phyloP scores from a whole-genome alignment of 768 basidiomycete species.

The Tremella fuciformis region DNA sequence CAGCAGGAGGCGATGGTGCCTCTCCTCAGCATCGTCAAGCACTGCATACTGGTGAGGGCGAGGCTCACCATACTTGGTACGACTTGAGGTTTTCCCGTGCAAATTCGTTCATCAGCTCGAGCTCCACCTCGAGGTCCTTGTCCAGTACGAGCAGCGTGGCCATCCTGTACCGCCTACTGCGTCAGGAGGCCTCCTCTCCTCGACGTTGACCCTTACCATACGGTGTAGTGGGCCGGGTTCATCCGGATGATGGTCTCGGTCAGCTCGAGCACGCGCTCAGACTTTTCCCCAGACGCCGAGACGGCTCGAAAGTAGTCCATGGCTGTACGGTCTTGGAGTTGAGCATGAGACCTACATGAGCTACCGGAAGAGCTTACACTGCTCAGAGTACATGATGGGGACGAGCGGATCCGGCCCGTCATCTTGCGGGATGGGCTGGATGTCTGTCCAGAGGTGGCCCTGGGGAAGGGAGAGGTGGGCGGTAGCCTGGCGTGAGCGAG shows the following conservation, averaged over 20 bases:
- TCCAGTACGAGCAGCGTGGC: slow-evolving; percentile 71
- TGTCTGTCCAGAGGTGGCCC: slow-evolving; percentile 73
- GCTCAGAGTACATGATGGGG: slow-evolving; percentile 82
- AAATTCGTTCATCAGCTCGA: slow-evolving; percentile 80
- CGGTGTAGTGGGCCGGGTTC: slow-evolving; percentile 96
- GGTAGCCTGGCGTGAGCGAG: slow-evolving; percentile 5
- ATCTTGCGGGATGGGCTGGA: slow-evolving; percentile 74
- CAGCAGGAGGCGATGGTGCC: slow-evolving; percentile 57
- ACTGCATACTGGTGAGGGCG: too few relatives aligned
- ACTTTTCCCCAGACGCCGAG: slow-evolving; percentile 72
- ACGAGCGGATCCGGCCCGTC: slow-evolving; percentile 75
- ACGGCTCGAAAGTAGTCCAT: slow-evolving; percentile 89
- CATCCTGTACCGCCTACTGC: slow-evolving; percentile 86
- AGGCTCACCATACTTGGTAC: slow-evolving; percentile 96
- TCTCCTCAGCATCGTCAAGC: too few relatives aligned
- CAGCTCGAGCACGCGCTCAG: slow-evolving; percentile 72
- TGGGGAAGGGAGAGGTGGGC: slow-evolving; percentile 58
- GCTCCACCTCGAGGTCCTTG: slow-evolving; percentile 69
- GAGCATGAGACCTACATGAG: not conserved
- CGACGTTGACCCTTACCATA: slow-evolving; percentile 66
- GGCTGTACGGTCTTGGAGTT: slow-evolving; percentile 74
- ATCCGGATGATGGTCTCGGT: slow-evolving; percentile 83
- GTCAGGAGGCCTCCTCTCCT: not conserved
- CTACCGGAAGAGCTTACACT: slow-evolving; percentile 62
- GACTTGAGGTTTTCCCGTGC: slow-evolving; percentile 82